Evolutionary conservation across 768 basidiomycete species (phyloP).

Genomic region (Sarcodon aspratus): DNA sequence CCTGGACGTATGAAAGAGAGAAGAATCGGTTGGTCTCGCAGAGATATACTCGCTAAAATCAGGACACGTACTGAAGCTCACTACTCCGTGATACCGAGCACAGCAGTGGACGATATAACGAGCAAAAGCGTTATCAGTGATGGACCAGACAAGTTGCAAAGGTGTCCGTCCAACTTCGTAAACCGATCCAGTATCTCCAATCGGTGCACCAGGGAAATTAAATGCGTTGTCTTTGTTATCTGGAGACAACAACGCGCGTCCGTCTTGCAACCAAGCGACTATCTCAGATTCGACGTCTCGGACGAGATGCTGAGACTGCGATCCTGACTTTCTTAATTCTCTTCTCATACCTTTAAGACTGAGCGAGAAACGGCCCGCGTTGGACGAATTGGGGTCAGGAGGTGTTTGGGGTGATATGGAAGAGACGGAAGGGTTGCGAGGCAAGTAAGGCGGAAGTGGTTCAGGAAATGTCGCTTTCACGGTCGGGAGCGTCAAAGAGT

Average conservation of each 20-base stretch:
- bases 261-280: constrained; percentile 46
- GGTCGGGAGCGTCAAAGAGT: constrained; percentile 29
- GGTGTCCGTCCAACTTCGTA: constrained; percentile 59
- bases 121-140: constrained; percentile 59
- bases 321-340: constrained; percentile 49
- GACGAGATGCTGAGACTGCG: constrained; percentile 51
- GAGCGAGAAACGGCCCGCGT: constrained; percentile 67
- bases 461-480: constrained; percentile 57
- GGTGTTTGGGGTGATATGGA: constrained; percentile 23
- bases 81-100: constrained; percentile 66
- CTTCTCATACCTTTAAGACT: constrained; percentile 68
- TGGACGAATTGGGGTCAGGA: constrained; percentile 41
- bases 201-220: constrained; percentile 27
- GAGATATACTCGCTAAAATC: neutral
- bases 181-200: constrained; percentile 44
- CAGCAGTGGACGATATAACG: constrained; percentile 78
- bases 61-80: constrained; percentile 65
- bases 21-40: neutral
- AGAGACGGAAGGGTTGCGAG: constrained; percentile 46
- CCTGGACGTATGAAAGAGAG: constrained; percentile 22
- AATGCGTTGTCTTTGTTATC: constrained; percentile 20
- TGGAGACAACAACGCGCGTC: constrained; percentile 44
- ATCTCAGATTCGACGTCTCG: constrained; percentile 58
- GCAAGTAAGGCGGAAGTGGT: constrained; percentile 62
- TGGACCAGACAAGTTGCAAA: constrained; percentile 62